phyloP scores from a whole-genome alignment of 2,329 filamentous ascomycete genomes.

The Gnomoniopsis sp. region DNA sequence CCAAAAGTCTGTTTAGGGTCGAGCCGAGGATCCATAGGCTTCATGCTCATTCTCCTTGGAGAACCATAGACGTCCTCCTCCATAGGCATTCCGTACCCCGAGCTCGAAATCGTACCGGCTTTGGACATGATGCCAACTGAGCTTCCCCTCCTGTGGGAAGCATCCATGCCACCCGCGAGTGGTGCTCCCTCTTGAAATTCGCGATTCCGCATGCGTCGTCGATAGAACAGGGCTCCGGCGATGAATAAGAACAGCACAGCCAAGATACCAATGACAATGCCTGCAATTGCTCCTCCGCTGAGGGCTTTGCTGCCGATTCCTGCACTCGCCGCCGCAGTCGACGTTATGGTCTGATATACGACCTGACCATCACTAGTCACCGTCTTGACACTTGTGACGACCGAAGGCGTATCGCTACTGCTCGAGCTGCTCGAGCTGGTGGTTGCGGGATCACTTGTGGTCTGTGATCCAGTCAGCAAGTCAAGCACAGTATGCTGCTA shows the following conservation, averaged over 20 bases:
- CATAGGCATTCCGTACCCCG: conserved; percentile 18
- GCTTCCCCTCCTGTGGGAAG: conserved; percentile 43
- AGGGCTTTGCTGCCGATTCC: conserved; percentile 29
- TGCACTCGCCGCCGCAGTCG: conserved; percentile 37
- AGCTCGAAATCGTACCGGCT: conserved; percentile 38
- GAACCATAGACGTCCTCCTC: conserved; percentile 16
- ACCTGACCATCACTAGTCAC: conserved; percentile 52
- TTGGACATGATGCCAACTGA: conserved; percentile 47
- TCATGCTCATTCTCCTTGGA: conserved; percentile 35
- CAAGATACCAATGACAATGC: conserved; percentile 49
- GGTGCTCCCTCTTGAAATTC: conserved; percentile 40
- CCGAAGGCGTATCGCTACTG: conserved; percentile 28
- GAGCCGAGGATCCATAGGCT: conserved; percentile 61
- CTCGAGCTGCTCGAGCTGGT: conserved; percentile 21
- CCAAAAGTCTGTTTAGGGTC: conserved; percentile 54
- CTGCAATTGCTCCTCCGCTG: conserved; percentile 46
- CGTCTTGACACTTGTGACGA: conserved; percentile 39
- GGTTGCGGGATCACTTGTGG: conserved; percentile 18
- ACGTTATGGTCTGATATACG: conserved; percentile 46
- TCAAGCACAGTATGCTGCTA: neutral
- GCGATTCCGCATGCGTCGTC: conserved; percentile 34
- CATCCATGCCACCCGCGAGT: conserved; percentile 40
- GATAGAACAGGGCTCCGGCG: conserved; percentile 38
- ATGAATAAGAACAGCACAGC: conserved; percentile 24
- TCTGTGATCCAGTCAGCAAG: conserved; percentile 15